Conservation (phyloP, 768 basidiomycete species). For the Pulveroboletus sp. region DNA sequence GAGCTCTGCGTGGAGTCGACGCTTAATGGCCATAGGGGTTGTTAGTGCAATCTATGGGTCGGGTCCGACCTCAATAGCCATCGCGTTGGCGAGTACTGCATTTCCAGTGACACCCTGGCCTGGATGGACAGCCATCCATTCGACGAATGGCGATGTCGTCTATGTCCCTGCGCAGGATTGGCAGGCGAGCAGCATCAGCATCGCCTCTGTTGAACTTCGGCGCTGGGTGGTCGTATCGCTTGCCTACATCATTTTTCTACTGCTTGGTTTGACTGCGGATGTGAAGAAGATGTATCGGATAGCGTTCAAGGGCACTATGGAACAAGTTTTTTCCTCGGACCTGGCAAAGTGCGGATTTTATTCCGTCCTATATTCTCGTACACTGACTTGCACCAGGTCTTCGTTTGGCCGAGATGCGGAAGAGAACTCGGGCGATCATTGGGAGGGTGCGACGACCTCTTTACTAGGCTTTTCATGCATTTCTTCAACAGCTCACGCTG, state of each 20-base stretch:
- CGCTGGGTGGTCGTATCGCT: slow-evolving; percentile 18
- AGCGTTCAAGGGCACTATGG: not conserved
- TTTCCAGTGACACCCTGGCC: slow-evolving; percentile 17
- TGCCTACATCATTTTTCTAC: slow-evolving; percentile 11
- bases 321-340: not conserved
- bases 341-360: slow-evolving; percentile 1
- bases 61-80: slow-evolving; percentile 10
- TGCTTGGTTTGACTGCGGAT: slow-evolving; percentile 18
- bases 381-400: not conserved
- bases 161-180: slow-evolving; percentile 10
- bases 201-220: slow-evolving; percentile 8
- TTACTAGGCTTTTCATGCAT: not conserved
- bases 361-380: not conserved
- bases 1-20: slow-evolving; percentile 9
- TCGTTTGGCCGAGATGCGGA: not conserved
- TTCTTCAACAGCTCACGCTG: not conserved
- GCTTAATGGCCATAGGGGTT: slow-evolving; percentile 11
- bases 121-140: slow-evolving; percentile 19
- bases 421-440: not conserved
- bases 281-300: slow-evolving; percentile 12
- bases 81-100: slow-evolving; percentile 4
- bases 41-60: slow-evolving; percentile 9
- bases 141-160: slow-evolving; percentile 5
- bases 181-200: not conserved
- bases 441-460: not conserved